Evolutionary conservation across 176 grass and related monocot genomes (phyloP).

Genomic region (Aegilops speltoides): DNA sequence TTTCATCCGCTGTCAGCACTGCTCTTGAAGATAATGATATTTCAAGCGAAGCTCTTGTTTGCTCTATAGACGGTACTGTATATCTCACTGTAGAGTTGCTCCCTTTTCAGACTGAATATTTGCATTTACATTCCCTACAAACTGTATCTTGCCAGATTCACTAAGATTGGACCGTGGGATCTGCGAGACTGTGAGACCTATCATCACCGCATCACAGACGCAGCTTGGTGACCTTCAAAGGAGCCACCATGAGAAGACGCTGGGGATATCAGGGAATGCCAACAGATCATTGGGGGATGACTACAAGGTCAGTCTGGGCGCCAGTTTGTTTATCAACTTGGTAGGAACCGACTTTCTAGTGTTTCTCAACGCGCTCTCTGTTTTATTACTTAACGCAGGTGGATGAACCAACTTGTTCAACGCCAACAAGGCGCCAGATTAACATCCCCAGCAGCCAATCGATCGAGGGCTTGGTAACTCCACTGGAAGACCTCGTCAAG

Average conservation of each 20-base stretch:
- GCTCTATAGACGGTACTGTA: conserved; percentile 57
- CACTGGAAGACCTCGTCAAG: conserved; percentile 61
- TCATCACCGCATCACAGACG: conserved; percentile 20
- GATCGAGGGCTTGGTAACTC: conserved; percentile 57
- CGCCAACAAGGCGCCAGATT: conserved; percentile 43
- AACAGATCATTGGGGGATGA: conserved; percentile 51
- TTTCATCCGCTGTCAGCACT: conserved; percentile 44
- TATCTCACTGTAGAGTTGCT: neutral
- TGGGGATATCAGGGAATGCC: conserved; percentile 47
- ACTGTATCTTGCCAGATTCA: conserved; percentile 29
- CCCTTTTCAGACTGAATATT: neutral
- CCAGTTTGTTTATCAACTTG: neutral
- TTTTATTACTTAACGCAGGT: conserved; percentile 34
- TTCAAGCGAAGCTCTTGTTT: conserved; percentile 46
- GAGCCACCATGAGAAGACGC: conserved; percentile 47
- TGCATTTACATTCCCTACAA: neutral
- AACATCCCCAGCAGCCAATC: conserved; percentile 50
- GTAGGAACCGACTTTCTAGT: neutral
- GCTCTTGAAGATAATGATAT: conserved; percentile 51
- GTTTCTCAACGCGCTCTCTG: neutral
- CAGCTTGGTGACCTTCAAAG: conserved; percentile 51
- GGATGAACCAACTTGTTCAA: conserved; percentile 72
- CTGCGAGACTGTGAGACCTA: conserved; percentile 39
- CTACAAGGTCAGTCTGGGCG: conserved; percentile 35
- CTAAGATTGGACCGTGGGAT: conserved; percentile 47